Evolutionary conservation across 2,329 filamentous ascomycete genomes (phyloP).

Genomic region (Hansfordia pulvinata): DNA sequence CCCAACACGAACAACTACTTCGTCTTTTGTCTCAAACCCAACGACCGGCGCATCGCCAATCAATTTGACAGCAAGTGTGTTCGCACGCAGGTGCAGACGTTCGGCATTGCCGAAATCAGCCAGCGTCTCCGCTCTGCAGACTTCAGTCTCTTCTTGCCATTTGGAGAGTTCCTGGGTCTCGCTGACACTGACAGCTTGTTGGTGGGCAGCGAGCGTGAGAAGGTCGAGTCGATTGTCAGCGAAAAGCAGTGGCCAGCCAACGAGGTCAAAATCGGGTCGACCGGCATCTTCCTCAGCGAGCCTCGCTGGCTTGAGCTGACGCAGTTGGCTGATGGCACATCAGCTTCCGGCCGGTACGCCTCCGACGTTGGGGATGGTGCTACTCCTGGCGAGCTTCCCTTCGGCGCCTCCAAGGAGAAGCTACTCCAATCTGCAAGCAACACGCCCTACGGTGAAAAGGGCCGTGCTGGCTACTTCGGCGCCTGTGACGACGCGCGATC

Average conservation of each 20-base stretch:
- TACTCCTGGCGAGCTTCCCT: constrained; percentile 41
- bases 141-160: constrained; percentile 90
- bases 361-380: constrained; percentile 52
- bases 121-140: constrained; percentile 85
- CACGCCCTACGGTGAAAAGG: constrained; percentile 59
- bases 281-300: constrained; percentile 91
- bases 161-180: constrained; percentile 85
- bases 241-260: constrained; percentile 87
- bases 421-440: constrained; percentile 34
- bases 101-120: constrained; percentile 94
- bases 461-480: constrained; percentile 68
- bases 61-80: constrained; percentile 99
- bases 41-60: constrained; percentile 91
- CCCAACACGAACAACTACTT: constrained; percentile 88
- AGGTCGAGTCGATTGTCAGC: constrained; percentile 81
- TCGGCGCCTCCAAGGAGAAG: constrained; percentile 49
- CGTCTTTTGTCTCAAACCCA: constrained; percentile 93
- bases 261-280: constrained; percentile 80
- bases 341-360: constrained; percentile 37
- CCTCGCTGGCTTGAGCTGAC: constrained; percentile 88
- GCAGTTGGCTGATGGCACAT: constrained; percentile 52
- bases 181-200: constrained; percentile 73
- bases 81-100: constrained; percentile 82
- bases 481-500: constrained; percentile 73
- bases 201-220: constrained; percentile 85